These are phyloP conservation scores for Entamoeba histolytica DNA, from an alignment of 208 protist species.

Conservation along the genomic window DNA sequence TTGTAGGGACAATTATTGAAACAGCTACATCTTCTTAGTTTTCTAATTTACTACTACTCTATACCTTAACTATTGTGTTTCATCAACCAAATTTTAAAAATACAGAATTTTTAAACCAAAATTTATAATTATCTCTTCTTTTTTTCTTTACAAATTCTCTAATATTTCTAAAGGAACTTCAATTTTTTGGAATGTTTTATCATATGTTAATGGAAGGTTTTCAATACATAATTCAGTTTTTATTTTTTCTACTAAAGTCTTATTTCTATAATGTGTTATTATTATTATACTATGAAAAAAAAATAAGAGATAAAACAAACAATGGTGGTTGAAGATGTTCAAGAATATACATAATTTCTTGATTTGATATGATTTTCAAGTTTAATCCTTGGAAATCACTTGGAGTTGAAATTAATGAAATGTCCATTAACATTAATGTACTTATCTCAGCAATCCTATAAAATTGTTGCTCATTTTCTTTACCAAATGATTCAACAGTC, in stretches of 20 bases:
- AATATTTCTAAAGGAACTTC: background rate
- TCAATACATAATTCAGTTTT: background rate
- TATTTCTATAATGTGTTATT: background rate
- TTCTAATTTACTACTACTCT: too few relatives aligned
- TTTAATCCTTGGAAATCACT: background rate
- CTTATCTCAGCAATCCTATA: background rate
- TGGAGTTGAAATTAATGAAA: background rate
- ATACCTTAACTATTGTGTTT: too few relatives aligned
- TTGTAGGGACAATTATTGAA: background rate
- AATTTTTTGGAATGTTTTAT: background rate
- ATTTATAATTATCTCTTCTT: too few relatives aligned
- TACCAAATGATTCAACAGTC: background rate
- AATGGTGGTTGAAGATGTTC: background rate
- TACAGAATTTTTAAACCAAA: too few relatives aligned
- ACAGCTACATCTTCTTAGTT: too few relatives aligned
- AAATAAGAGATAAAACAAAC: background rate
- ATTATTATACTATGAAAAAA: background rate
- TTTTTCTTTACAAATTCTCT: background rate
- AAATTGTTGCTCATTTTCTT: background rate
- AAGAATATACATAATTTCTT: background rate
- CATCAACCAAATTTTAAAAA: too few relatives aligned
- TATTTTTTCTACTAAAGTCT: background rate
- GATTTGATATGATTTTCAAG: background rate
- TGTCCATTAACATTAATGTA: background rate
- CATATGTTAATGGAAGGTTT: background rate